Percentiles rank a stretch among this genome's conserved stretches.
phyloP scores from a whole-genome alignment of 2,329 filamentous ascomycete genomes.

The Fusarium sp. region DNA sequence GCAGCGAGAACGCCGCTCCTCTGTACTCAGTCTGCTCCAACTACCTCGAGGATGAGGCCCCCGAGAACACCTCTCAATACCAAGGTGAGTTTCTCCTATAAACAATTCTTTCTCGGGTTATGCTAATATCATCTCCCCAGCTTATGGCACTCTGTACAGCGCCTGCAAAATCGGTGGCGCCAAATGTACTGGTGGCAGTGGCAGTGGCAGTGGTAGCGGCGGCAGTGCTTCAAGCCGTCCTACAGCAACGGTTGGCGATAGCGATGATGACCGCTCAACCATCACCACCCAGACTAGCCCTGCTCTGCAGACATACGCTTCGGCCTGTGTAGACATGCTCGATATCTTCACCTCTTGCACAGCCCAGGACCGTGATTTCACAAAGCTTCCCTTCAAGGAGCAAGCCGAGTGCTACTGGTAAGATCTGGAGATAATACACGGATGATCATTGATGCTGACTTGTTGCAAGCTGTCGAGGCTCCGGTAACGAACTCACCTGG shows the following conservation, averaged over 20 bases:
- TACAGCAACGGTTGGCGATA: slow-evolving; percentile 5
- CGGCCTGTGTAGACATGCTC: slow-evolving; percentile 45
- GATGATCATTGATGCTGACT: slow-evolving; percentile 19
- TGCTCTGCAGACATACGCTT: slow-evolving; percentile 35
- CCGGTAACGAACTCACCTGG: slow-evolving; percentile 38
- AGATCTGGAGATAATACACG: slow-evolving; percentile 2
- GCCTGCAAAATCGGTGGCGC: slow-evolving; percentile 33
- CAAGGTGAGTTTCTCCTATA: slow-evolving; percentile 36
- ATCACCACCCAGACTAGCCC: slow-evolving; percentile 24
- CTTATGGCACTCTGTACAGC: slow-evolving; percentile 44
- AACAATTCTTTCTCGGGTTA: not conserved
- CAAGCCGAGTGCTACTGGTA: slow-evolving; percentile 52
- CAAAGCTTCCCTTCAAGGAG: slow-evolving; percentile 38
- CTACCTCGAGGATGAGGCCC: slow-evolving; percentile 44
- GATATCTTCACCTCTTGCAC: slow-evolving; percentile 45
- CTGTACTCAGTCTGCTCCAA: slow-evolving; percentile 46
- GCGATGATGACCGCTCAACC: slow-evolving; percentile 6
- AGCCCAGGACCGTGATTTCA: slow-evolving; percentile 40
- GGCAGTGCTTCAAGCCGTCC: slow-evolving; percentile 2
- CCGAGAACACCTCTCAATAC: slow-evolving; percentile 37
- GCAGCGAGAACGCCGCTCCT: slow-evolving; percentile 34
- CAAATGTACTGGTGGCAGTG: slow-evolving; percentile 15
- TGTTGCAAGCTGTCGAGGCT: slow-evolving; percentile 39
- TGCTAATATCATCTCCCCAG: slow-evolving; percentile 33
- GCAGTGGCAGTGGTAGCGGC: not conserved